Base-by-base conservation (phyloP, 441 rosid species). In the Pelargonium myrrhifolium region DNA sequence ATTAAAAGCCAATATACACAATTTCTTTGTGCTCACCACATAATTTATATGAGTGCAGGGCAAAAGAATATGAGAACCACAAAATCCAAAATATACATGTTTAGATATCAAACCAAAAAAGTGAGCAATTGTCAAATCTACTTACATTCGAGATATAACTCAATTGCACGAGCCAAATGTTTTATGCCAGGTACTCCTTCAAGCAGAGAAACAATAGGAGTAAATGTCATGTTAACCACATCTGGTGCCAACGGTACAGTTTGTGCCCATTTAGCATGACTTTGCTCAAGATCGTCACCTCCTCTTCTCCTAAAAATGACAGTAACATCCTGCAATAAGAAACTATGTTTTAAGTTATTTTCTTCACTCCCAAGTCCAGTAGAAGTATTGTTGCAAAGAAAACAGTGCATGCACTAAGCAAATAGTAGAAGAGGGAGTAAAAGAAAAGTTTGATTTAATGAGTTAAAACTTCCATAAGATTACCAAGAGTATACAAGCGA, bases 301-400 rank as follows among this genome's bases (percentile, higher is more conserved):
- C 93, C 93, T 78, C 93, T 84, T 77, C 93, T 78, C 87, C 93
- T 77, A 76, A 84, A 88, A 68, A 88, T 88, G 60, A 88, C 90
- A 75, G 93, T 84, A 39, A 86, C 86, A 80, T 88, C 90, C 93
- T 88, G 84, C 86, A 92, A 76, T 66, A 85, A 75, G 69, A 67
- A 81, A 69, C 71, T 75, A 58, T 0, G 72, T 80, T 81, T 77
- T 75, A 73, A 59, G 65, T 6, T 21, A 4, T 66, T 75, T 66
- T 74, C 65, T 61, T 56, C 75, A 75, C 64, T 67, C 21, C 60
- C 9, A 18, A 71, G 35, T 42, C 9, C 22, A 11, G 67, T 6
- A 68, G 43, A 37, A 7, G 7, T 17, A 2, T 6, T 40, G 24
- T 15, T 20, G 14, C 4, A 15, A 66, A 45, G 31, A 58, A 73